These are phyloP conservation scores for Barbatosphaeria neglecta DNA, from an alignment of 495 filamentous ascomycete genomes.

Conservation along the genomic window DNA sequence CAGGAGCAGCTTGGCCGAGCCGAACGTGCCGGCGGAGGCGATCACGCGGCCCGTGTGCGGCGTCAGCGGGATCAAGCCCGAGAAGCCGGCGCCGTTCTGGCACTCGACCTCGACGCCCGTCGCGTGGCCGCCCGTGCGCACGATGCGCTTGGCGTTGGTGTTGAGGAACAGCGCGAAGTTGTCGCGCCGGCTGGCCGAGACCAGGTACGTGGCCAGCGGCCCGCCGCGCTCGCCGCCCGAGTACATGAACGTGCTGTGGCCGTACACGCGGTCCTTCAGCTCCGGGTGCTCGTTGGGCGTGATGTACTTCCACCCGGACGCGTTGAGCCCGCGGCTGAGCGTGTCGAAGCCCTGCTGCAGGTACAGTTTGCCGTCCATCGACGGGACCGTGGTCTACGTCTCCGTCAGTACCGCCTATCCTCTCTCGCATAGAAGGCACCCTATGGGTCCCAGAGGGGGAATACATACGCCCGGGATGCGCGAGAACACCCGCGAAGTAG, in stretches of 20 bases:
- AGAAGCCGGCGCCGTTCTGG: slow-evolving; percentile 38
- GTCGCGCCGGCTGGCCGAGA: slow-evolving; percentile 40
- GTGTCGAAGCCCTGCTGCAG: slow-evolving; percentile 53
- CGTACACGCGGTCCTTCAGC: slow-evolving; percentile 53
- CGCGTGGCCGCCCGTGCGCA: slow-evolving; percentile 47
- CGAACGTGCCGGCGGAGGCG: slow-evolving; percentile 57
- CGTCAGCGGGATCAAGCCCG: slow-evolving; percentile 48
- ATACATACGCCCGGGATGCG: background rate
- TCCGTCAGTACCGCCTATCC: background rate
- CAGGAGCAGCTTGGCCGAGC: slow-evolving; percentile 58
- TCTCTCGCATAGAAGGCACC: background rate
- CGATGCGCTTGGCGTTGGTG: slow-evolving; percentile 51
- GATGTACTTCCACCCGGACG: slow-evolving; percentile 50
- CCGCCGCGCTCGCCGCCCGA: slow-evolving; percentile 54
- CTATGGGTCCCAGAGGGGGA: background rate
- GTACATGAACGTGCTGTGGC: slow-evolving; percentile 61
- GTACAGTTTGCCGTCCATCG: slow-evolving; percentile 56
- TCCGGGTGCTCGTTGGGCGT: slow-evolving; percentile 47
- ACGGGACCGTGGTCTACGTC: slow-evolving; percentile 29
- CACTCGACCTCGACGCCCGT: slow-evolving; percentile 59
- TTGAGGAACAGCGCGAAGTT: slow-evolving; percentile 58
- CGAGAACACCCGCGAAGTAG: background rate
- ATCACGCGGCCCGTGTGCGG: slow-evolving; percentile 51
- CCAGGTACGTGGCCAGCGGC: slow-evolving; percentile 63
- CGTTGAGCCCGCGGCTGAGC: slow-evolving; percentile 41